Conservation (phyloP, 2,329 filamentous ascomycete genomes). For the Hortaea werneckii region DNA sequence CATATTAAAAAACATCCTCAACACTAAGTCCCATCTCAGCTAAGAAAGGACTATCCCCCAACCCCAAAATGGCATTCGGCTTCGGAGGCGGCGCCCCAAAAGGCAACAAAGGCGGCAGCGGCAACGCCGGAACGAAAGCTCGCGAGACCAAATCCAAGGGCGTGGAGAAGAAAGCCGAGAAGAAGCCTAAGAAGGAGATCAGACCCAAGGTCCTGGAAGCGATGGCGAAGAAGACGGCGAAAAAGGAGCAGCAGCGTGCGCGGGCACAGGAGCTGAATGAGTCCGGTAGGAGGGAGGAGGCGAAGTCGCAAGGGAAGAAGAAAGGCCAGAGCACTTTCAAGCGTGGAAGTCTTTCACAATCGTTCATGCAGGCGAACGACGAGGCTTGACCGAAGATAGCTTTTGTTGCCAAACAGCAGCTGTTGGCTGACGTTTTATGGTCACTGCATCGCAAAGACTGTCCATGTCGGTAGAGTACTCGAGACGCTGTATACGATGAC, state of each 20-base stretch:
- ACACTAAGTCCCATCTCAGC: too few relatives aligned
- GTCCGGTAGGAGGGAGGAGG: neutral
- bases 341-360: too few relatives aligned
- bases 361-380: too few relatives aligned
- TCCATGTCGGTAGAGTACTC: too few relatives aligned
- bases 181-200: neutral
- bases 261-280: neutral
- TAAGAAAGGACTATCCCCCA: neutral
- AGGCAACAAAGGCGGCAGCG: neutral
- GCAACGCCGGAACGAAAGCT: neutral
- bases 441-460: too few relatives aligned
- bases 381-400: too few relatives aligned
- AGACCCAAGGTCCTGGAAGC: neutral
- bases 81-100: neutral
- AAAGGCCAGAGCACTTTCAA: neutral
- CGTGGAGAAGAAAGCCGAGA: neutral
- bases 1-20: too few relatives aligned
- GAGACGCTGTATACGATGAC: too few relatives aligned
- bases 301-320: neutral
- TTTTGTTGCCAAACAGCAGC: too few relatives aligned
- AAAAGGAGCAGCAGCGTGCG: neutral
- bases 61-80: neutral
- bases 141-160: constrained; percentile 1
- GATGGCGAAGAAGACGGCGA: neutral
- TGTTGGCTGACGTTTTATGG: too few relatives aligned